Evolutionary conservation across 2,329 filamentous ascomycete genomes (phyloP).

Genomic region (Cytospora chrysosperma): DNA sequence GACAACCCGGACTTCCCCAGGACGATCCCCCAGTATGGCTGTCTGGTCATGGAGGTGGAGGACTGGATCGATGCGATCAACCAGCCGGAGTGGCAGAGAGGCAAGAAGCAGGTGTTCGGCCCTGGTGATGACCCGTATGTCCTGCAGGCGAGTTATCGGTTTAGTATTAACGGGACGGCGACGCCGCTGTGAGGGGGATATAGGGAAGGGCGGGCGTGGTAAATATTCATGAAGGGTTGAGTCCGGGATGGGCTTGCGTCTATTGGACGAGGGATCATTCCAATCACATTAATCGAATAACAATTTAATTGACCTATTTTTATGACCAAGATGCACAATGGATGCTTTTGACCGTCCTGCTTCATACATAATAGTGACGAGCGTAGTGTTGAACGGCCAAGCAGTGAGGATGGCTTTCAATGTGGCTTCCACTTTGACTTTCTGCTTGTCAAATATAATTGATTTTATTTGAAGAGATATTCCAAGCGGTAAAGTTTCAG

Average conservation of each 20-base stretch:
- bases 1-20: constrained; percentile 55
- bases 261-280: no score
- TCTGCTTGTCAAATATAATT: not conserved
- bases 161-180: constrained; percentile 46
- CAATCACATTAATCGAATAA: no score
- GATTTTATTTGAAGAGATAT: not conserved
- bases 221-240: not conserved
- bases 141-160: constrained; percentile 61
- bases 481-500: not conserved
- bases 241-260: no score
- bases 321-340: no score
- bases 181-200: not conserved
- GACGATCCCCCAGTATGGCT: constrained; percentile 73
- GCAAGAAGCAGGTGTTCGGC: constrained; percentile 57
- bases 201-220: not conserved
- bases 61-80: constrained; percentile 95
- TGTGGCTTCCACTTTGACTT: not conserved
- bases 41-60: constrained; percentile 87
- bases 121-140: constrained; percentile 61
- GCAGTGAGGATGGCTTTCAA: not conserved
- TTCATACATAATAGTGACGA: not conserved
- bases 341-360: not conserved
- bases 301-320: no score
- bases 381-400: not conserved
- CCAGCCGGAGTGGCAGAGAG: constrained; percentile 80